A percentile compares a stretch with the other conserved stretches of the same genome.
Evolutionary conservation across 2,329 filamentous ascomycete genomes (phyloP).

Genomic region (Pseudogymnoascus sp.): DNA sequence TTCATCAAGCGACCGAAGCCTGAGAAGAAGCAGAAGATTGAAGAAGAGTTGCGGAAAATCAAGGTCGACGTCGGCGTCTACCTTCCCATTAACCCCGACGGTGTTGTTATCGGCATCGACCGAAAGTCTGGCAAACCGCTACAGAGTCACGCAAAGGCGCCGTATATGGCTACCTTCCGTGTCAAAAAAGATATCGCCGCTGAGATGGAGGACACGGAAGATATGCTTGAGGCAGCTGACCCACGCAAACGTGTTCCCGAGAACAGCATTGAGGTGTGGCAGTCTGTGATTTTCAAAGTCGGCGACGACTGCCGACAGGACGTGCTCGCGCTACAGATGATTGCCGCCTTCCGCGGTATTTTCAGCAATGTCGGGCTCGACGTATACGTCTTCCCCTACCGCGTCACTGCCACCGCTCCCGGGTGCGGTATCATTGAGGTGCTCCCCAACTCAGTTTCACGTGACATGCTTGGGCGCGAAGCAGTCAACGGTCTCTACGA

Average conservation of each 20-base stretch:
- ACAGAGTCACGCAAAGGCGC: conserved; percentile 95
- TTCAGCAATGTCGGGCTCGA: conserved; percentile 93
- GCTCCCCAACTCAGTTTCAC: conserved; percentile 91
- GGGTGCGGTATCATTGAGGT: conserved; percentile 98
- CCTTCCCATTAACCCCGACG: conserved; percentile 91
- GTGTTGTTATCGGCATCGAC: conserved; percentile 94
- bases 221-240: conserved; percentile 40
- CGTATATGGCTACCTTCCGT: conserved; percentile 98
- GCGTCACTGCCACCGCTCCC: conserved; percentile 92
- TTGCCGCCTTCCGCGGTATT: conserved; percentile 92
- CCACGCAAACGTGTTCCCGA: conserved; percentile 31
- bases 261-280: conserved; percentile 87
- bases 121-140: conserved; percentile 95
- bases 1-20: conserved; percentile 86
- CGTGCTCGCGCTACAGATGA: conserved; percentile 93
- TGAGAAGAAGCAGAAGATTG: conserved; percentile 98
- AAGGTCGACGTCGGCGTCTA: conserved; percentile 96
- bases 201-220: conserved; percentile 43
- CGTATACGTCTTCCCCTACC: conserved; percentile 93
- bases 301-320: conserved; percentile 98
- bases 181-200: conserved; percentile 68
- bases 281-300: conserved; percentile 99
- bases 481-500: conserved; percentile 97
- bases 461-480: conserved; percentile 96
- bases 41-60: conserved; percentile 95